Evolutionary conservation across 257 asterid species (phyloP), one percentile per base, ranked within the genome.

Genomic region (Solanum neorickii): DNA sequence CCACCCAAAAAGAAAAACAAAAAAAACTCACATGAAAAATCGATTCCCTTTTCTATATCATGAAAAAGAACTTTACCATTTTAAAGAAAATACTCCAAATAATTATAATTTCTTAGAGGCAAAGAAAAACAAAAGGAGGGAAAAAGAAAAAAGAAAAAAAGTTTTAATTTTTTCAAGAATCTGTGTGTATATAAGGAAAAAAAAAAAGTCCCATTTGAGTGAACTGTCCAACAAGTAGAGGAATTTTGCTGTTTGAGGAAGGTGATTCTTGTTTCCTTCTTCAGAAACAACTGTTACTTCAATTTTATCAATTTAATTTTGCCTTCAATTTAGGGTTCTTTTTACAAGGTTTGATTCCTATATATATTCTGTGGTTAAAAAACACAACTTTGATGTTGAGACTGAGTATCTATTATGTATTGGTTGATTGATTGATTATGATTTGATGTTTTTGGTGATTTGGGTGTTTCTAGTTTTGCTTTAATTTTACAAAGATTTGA

Each of bases 251-350:
- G 85, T 80, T 47, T 56, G 65, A 39, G 13, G 35, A 41, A 49
- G 69, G 31, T 83, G 60, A 77, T 83, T 65, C 88, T 69, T 87
- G 87, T 83, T 87, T 92, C 92, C 91, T 82, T 87, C 18, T 87
- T 52, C 87, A 87, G 37, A 59, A 77, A 74, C 88, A 86, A 35
- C 88, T 84, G 92, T 91, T 92, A 89, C 88, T 87, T 86, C 91
- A 89, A 83, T 91, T 89, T 68, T 31, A 47, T 78, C 86, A 88
- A 87, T 89, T 93, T 86, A 91, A 77, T 89, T 76, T 52, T 62
- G 89, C 80, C 91, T 10, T 65, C 88, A 60, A 87, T 70, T 89
- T 83, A 86, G 90, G 90, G 90, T 87, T 86, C 69, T 72, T 72
- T 74, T 14, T 9, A 47, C 35, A 4, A 47, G 29, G 86, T 83